phyloP scores from a whole-genome alignment of 2,329 filamentous ascomycete genomes.

The Penicillium psychrosexuale region DNA sequence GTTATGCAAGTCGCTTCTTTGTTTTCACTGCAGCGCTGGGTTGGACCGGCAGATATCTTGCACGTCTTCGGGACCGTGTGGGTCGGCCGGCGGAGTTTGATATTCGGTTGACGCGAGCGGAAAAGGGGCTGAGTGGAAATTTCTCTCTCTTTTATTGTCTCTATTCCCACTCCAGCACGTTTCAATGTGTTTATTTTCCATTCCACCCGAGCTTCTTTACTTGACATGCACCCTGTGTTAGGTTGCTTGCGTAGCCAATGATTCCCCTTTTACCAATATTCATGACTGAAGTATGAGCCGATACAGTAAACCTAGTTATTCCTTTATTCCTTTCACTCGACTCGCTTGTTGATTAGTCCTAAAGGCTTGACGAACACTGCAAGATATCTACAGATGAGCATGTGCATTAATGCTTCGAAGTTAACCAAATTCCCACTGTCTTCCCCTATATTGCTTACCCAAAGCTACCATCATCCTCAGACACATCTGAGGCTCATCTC shows the following conservation, averaged over 20 bases:
- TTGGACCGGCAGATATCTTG: conserved; percentile 37
- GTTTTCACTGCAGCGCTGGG: conserved; percentile 33
- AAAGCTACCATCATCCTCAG: neutral
- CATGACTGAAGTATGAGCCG: neutral
- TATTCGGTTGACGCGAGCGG: conserved; percentile 40
- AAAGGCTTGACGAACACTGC: neutral
- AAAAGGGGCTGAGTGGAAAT: conserved; percentile 42
- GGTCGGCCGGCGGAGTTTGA: conserved; percentile 45
- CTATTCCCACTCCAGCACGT: conserved; percentile 42
- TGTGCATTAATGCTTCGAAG: no score
- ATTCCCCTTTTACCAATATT: conserved; percentile 6
- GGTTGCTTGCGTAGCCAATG: conserved; percentile 13
- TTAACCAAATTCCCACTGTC: neutral
- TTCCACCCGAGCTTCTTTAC: conserved; percentile 15
- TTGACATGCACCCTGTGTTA: conserved; percentile 5
- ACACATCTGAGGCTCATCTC: neutral
- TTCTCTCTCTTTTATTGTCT: conserved; percentile 42
- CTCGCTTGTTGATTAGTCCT: neutral
- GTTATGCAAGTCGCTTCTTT: conserved; percentile 37
- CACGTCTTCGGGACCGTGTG: conserved; percentile 36
- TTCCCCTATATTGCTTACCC: neutral
- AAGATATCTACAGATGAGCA: neutral
- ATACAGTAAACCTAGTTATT: neutral
- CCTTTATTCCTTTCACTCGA: neutral
- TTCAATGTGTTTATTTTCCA: conserved; percentile 38